Evolutionary conservation across 2,329 filamentous ascomycete species (phyloP), one percentile per base, ranked within the genome.

Genomic region (Diplodia mutila): DNA sequence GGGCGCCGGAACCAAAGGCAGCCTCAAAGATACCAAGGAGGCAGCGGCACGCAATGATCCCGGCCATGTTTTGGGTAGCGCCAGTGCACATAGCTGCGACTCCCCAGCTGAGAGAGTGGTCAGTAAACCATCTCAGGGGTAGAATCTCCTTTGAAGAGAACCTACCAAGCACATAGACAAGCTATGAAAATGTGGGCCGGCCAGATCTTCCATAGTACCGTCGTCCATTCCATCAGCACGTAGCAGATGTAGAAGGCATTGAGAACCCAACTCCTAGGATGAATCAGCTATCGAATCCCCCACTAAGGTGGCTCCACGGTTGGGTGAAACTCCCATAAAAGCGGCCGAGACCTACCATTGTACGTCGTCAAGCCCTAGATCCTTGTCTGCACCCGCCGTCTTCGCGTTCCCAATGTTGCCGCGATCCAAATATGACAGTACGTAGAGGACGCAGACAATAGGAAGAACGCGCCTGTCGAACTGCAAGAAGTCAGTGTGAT

Each of bases 191-290:
- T 69, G 54, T 73, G 72, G 12, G 72, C 69, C 6, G 72, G 72
- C 16, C 71, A 64, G 23, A 73, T 69, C 67, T 74, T 74, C 71
- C 71, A 74, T 23, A 71, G 64, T 2, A 73, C 39, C 4, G 64
- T 67, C 0, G 85, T 85, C 9, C 68, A 77, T 67, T 81, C 79
- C 66, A 80, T 74, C 11, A 77, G 63, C 32, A 79, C 75, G 67
- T 81, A 81, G 2, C 74, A 74, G 53, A 80, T 79, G 72, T 90
- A 90, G 74, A 89, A 90, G 0, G 89, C 72, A 0, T 86, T 89
- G 48, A 90, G 72, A 0, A 87, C 85, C 0, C 84, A 87, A 0
- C 89, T 78, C 55, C 54, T 59, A 9, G 21, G 2, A 52, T 23
- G 66, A 6, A 25, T 42, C 16, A 25, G 64, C 23, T 34, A 18